Evolutionary conservation across 108 stramenopile species (phyloP).

Genomic region (Schizochytrium sp.): DNA sequence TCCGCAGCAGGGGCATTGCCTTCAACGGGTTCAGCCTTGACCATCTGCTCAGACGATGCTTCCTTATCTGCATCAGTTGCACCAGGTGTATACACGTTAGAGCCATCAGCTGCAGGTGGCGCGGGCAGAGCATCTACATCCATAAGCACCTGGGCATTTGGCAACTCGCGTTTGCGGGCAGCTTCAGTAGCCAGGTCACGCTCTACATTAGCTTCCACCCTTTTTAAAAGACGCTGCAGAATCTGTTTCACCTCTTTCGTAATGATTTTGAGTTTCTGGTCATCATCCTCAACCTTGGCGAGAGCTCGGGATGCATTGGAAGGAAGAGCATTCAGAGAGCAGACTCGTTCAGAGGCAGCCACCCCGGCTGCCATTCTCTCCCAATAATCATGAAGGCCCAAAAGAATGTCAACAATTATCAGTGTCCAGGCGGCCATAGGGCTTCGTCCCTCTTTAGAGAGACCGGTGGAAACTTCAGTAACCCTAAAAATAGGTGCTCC

Average conservation of each 20-base stretch:
- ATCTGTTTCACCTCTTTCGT: conserved; percentile 32
- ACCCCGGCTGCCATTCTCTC: conserved; percentile 10
- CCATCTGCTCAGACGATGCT: too few relatives aligned
- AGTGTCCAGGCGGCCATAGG: conserved; percentile 45
- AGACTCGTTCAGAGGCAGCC: conserved; percentile 22
- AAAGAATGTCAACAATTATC: conserved; percentile 56
- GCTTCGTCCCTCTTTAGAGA: background rate
- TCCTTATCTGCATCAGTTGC: background rate
- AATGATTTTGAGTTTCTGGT: conserved; percentile 39
- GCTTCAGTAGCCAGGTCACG: conserved; percentile 32
- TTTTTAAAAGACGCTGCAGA: conserved; percentile 9
- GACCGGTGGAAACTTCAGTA: background rate
- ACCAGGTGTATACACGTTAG: conserved; percentile 15
- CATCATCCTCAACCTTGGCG: conserved; percentile 34
- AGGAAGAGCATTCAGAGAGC: conserved; percentile 30
- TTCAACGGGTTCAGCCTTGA: background rate
- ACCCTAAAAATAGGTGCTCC: conserved; percentile 33
- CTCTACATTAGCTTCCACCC: conserved; percentile 32
- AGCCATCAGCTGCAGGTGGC: background rate
- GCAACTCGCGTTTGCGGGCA: background rate
- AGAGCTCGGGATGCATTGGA: conserved; percentile 50
- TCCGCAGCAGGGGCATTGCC: background rate
- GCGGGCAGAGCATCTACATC: conserved; percentile 19
- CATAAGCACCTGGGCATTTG: background rate
- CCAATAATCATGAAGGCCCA: conserved; percentile 43